Conservation (phyloP, 108 stramenopile genomes). For the Cylindrotheca fusiformis region DNA sequence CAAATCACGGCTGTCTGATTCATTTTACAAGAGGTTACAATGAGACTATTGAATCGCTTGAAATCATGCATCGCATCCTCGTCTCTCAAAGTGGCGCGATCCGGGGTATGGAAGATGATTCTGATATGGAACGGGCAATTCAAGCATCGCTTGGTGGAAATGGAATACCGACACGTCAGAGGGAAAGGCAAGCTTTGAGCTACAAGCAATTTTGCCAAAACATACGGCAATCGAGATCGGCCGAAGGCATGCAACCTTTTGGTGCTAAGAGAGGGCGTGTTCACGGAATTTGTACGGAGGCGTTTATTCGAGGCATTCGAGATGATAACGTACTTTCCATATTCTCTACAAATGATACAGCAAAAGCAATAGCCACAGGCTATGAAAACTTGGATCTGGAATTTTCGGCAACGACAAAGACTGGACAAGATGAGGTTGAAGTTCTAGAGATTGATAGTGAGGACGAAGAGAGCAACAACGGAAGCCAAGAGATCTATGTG, state of each 20-base stretch:
- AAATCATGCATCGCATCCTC: conserved; percentile 11
- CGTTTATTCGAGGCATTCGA: not conserved
- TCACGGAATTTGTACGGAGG: not conserved
- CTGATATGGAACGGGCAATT: not conserved
- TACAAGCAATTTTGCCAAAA: conserved; percentile 13
- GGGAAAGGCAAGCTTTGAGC: no score
- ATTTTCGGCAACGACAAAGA: not conserved
- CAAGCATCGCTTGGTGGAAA: not conserved
- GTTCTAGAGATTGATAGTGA: not conserved
- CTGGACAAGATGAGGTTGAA: not conserved
- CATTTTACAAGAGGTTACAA: conserved; percentile 48
- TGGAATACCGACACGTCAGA: not conserved
- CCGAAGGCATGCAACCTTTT: not conserved
- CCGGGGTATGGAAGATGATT: not conserved
- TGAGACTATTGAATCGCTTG: conserved; percentile 42
- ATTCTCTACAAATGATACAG: not conserved
- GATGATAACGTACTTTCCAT: not conserved
- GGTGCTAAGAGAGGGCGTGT: not conserved
- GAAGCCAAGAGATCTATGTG: not conserved
- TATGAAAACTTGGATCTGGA: not conserved
- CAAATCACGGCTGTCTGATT: conserved; percentile 44
- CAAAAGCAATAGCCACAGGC: not conserved
- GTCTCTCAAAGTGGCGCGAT: not conserved
- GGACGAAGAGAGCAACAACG: not conserved
- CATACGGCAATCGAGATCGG: not conserved